phyloP scores from a whole-genome alignment of 306 rosid species.

The Rosa rugosa region DNA sequence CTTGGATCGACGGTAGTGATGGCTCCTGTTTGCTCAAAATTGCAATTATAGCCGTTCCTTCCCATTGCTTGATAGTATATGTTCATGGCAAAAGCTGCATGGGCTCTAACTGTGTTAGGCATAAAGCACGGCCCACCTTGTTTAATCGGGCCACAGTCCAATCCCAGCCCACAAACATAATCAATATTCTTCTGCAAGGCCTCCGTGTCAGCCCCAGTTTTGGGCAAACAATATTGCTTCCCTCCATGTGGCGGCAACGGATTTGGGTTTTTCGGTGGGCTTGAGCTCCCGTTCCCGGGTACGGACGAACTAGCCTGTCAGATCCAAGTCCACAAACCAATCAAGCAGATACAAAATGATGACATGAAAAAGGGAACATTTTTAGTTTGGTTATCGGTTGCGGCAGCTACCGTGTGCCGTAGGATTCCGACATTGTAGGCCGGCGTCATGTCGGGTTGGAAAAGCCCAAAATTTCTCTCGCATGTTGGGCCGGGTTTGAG shows the following conservation, averaged over 20 bases:
- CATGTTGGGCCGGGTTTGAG: slow-evolving; percentile 65
- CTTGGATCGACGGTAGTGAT: slow-evolving; percentile 41
- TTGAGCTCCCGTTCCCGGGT: neutral
- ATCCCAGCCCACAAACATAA: slow-evolving; percentile 46
- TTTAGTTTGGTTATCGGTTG: slow-evolving; percentile 25
- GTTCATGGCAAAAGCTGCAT: slow-evolving; percentile 72
- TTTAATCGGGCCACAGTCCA: slow-evolving; percentile 45
- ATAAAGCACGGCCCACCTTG: slow-evolving; percentile 39
- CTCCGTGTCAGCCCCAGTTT: slow-evolving; percentile 23
- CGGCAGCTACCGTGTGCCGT: slow-evolving; percentile 42
- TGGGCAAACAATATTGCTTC: slow-evolving; percentile 35
- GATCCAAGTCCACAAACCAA: slow-evolving; percentile 48
- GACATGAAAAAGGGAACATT: slow-evolving; percentile 19
- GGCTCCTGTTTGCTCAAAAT: slow-evolving; percentile 39
- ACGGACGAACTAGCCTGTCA: slow-evolving; percentile 34
- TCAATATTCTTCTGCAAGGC: slow-evolving; percentile 45
- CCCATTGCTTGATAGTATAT: slow-evolving; percentile 45
- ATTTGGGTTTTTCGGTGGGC: slow-evolving; percentile 5
- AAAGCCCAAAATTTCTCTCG: slow-evolving; percentile 73
- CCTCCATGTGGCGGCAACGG: neutral
- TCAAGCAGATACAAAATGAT: slow-evolving; percentile 30
- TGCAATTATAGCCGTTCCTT: slow-evolving; percentile 28
- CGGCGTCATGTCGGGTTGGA: slow-evolving; percentile 56
- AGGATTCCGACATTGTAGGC: slow-evolving; percentile 50
- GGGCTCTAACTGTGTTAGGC: slow-evolving; percentile 60